Base-by-base conservation (phyloP, 768 basidiomycete genomes). In the Auriscalpium microsporum region DNA sequence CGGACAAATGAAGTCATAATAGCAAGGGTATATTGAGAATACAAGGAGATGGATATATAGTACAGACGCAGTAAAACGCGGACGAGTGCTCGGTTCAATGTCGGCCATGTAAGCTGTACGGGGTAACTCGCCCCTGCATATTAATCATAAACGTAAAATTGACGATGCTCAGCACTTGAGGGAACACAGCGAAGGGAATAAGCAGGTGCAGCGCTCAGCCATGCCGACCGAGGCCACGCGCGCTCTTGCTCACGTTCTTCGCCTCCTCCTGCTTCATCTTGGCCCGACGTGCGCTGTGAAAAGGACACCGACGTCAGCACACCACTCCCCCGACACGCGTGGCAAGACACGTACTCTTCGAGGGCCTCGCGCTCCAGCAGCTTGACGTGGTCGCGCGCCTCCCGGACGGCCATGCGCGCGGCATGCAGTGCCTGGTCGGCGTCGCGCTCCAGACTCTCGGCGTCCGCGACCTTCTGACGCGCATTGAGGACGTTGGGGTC, bases 401-500 rank as follows among this genome's bases (percentile, higher is more conserved):
- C 56, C 6, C 49, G 45, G 13, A 54, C 53, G 36, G 50, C 55
- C 7, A 9, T 16, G 21, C 59, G 42, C 21, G 56, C 47, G 6
- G 28, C 38, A 17, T 23, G 3, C 46, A 58, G 38, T 1, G 59
- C 57, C 8, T 23, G 40, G n/a, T 37, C 54, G 34, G 53, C 53
- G 38, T 46, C 45, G 16, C 53, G 46, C 13, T 60, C 56, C 4
- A 52, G 38, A n/a, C 17, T 11, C 44, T 56, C 52, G 11, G 56
- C 54, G 10, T 52, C 47, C 23, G 42, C 17, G 28, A 55, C 54
- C 35, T 78, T 81, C 61, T 78, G 68, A 45, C 77, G 77, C 8
- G 79, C 82, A 4, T 66, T 62, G 8, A 69, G 48, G 58, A 84
- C 78, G 33, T 68, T 67, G 8, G 79, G 77, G 58, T 83, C 81